Conservation (phyloP, 129 eudicot species). For the Solidago caesia region DNA sequence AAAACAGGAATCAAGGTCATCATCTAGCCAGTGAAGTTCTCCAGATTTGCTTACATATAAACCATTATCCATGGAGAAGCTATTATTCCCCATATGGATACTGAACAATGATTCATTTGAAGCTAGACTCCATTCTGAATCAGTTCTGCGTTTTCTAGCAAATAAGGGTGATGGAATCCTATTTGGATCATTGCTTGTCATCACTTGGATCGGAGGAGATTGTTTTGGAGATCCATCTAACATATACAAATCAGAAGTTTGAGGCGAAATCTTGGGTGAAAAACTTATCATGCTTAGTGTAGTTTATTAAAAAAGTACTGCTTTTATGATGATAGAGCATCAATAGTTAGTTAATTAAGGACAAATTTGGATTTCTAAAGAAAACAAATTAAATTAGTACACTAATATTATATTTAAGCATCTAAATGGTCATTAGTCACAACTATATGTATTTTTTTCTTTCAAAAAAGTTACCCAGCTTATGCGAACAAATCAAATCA, state of each 20-base stretch:
- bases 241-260: slow-evolving; percentile 11
- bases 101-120: slow-evolving; percentile 82
- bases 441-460: too few relatives aligned
- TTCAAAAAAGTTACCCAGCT: too few relatives aligned
- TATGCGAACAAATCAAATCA: too few relatives aligned
- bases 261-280: slow-evolving; percentile 26
- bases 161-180: slow-evolving; percentile 56
- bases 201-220: slow-evolving; percentile 58
- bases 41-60: slow-evolving; percentile 43
- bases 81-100: slow-evolving; percentile 63
- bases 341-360: too few relatives aligned
- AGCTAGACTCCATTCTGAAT: slow-evolving; percentile 67
- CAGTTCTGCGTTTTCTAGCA: slow-evolving; percentile 28
- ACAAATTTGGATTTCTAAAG: too few relatives aligned
- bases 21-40: slow-evolving; percentile 47
- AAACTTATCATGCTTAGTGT: slow-evolving; percentile 37
- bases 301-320: too few relatives aligned
- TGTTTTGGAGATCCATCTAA: slow-evolving; percentile 32
- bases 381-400: too few relatives aligned
- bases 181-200: slow-evolving; percentile 52
- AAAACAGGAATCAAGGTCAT: slow-evolving; percentile 22
- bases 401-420: too few relatives aligned
- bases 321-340: too few relatives aligned
- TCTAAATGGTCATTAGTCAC: too few relatives aligned
- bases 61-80: slow-evolving; percentile 53